Evolutionary conservation across 164 flowering plant species (phyloP).

Genomic region (Chimonanthus salicifolius): DNA sequence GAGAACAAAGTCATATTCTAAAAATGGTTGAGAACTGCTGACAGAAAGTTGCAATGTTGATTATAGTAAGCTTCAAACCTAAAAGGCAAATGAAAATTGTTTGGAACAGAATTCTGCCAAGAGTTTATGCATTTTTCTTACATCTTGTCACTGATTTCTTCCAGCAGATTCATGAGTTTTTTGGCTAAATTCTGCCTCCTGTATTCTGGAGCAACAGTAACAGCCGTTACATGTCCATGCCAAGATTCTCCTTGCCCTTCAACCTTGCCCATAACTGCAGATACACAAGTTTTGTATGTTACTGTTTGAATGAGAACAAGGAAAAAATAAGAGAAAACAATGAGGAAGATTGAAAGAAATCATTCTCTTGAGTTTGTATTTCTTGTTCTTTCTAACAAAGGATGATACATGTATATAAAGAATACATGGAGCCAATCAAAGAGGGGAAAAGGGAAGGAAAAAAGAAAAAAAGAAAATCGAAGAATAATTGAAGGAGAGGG

Average conservation of each 20-base stretch:
- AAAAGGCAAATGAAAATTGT: neutral
- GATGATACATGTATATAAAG: neutral
- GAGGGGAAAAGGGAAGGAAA: too few species aligned
- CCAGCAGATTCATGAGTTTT: slow-evolving; percentile 84
- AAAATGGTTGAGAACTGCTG: neutral
- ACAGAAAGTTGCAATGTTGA: neutral
- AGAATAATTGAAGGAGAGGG: neutral
- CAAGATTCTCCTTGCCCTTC: slow-evolving; percentile 99
- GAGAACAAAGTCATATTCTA: neutral
- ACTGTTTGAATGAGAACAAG: too few species aligned
- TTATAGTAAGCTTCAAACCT: slow-evolving; percentile 3
- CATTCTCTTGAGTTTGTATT: neutral
- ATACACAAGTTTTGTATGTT: neutral
- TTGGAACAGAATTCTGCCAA: neutral
- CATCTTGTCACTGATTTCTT: slow-evolving; percentile 90
- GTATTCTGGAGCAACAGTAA: slow-evolving; percentile 85
- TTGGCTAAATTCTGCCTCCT: slow-evolving; percentile 89
- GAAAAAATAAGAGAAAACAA: neutral
- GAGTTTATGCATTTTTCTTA: slow-evolving; percentile 25
- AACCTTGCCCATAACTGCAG: slow-evolving; percentile 92
- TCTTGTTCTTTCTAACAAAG: too few species aligned
- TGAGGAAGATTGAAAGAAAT: neutral
- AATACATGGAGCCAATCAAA: neutral
- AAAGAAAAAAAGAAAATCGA: neutral
- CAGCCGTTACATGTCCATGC: slow-evolving; percentile 99